Conservation (phyloP, 192 early-diverging fungal genomes). For the Funneliformis geosporum region DNA sequence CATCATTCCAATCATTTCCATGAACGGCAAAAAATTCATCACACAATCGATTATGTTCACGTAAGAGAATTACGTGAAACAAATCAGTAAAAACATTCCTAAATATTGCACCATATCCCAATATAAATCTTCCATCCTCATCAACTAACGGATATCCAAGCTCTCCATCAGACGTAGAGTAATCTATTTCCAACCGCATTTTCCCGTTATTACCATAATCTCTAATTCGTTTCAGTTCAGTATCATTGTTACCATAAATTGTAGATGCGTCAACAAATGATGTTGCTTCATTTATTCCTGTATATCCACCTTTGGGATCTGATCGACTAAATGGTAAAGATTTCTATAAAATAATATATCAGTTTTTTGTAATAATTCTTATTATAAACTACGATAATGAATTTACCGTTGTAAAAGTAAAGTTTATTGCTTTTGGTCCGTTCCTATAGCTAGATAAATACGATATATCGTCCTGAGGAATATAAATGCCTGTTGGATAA, state of each 20-base stretch:
- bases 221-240: too few species aligned
- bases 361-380: neutral
- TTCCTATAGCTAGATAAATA: neutral
- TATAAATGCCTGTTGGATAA: neutral
- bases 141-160: neutral
- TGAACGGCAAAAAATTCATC: neutral
- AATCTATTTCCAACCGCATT: neutral
- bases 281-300: neutral
- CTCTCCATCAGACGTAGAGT: neutral
- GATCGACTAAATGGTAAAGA: neutral
- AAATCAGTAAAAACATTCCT: neutral
- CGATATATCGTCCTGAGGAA: neutral
- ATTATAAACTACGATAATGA: neutral
- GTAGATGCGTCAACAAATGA: conserved; percentile 1
- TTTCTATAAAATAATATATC: neutral
- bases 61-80: neutral
- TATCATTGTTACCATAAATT: neutral
- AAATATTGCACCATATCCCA: neutral
- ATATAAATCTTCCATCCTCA: neutral
- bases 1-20: neutral
- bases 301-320: neutral
- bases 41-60: conserved; percentile 22
- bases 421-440: neutral
- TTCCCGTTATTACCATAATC: neutral
- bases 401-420: neutral